Conservation (phyloP, 352 stramenopile species). For the Globisporangium takayamanum region DNA sequence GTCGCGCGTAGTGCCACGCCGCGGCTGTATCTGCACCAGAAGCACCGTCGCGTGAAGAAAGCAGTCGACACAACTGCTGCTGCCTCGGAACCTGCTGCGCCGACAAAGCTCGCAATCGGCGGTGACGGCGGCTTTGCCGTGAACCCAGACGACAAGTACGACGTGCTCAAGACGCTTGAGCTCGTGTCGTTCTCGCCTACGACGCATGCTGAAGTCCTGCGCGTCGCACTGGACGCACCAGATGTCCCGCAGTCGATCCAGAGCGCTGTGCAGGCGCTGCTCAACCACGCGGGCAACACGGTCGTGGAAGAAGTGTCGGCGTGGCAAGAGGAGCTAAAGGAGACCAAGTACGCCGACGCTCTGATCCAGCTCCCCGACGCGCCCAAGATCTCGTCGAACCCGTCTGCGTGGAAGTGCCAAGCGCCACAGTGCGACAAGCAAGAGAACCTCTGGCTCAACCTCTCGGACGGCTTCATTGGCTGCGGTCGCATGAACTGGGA, state of each 20-base stretch:
- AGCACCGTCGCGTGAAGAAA: slow-evolving; percentile 31
- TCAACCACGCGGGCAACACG: slow-evolving; percentile 69
- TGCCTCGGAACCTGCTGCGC: slow-evolving; percentile 11
- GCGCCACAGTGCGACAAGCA: slow-evolving; percentile 93
- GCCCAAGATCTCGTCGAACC: slow-evolving; percentile 65
- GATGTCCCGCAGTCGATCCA: slow-evolving; percentile 41
- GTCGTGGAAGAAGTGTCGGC: slow-evolving; percentile 73
- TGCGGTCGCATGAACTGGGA: slow-evolving; percentile 94
- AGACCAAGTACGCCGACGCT: slow-evolving; percentile 72
- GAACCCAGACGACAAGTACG: slow-evolving; percentile 82
- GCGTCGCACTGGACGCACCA: slow-evolving; percentile 26
- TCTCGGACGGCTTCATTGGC: slow-evolving; percentile 89
- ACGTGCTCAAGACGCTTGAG: slow-evolving; percentile 71
- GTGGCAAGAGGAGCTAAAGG: slow-evolving; percentile 79
- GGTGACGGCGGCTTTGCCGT: slow-evolving; percentile 92
- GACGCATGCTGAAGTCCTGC: slow-evolving; percentile 30
- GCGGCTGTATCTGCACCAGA: slow-evolving; percentile 77
- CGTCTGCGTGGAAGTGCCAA: slow-evolving; percentile 74
- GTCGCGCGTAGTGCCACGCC: slow-evolving; percentile 19
- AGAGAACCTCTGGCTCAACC: slow-evolving; percentile 99
- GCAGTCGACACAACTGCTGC: background rate
- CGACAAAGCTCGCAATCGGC: slow-evolving; percentile 94
- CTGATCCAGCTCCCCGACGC: slow-evolving; percentile 56
- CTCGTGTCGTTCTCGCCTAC: slow-evolving; percentile 65
- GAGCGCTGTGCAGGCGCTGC: slow-evolving; percentile 51